A percentile compares a stretch with the other conserved stretches of the same genome.
These are phyloP conservation scores for Phytophthora ramorum DNA, from an alignment of 352 stramenopile species.

Conservation along the genomic window DNA sequence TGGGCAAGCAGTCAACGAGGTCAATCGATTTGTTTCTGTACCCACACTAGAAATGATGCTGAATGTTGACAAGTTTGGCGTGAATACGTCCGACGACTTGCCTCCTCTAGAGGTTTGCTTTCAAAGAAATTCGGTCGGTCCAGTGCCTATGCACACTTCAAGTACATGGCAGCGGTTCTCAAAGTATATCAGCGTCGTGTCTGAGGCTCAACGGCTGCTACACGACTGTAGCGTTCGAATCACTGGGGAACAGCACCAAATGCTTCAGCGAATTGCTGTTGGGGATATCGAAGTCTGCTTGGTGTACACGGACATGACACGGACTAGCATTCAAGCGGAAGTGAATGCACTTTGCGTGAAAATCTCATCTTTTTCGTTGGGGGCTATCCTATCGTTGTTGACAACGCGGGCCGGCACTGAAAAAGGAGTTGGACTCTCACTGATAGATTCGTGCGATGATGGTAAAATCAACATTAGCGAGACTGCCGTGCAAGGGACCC, in stretches of 20 bases:
- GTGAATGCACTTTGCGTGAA: constrained; percentile 54
- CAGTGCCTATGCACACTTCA: constrained; percentile 42
- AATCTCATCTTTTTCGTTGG: constrained; percentile 55
- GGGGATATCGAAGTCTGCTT: constrained; percentile 19
- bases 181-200: constrained; percentile 45
- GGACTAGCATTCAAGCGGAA: constrained; percentile 48
- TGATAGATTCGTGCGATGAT: constrained; percentile 2
- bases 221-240: constrained; percentile 62
- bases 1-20: constrained; percentile 38
- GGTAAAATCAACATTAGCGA: neutral
- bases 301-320: constrained; percentile 37
- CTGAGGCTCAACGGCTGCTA: constrained; percentile 57
- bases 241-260: constrained; percentile 49
- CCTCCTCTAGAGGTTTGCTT: constrained; percentile 52
- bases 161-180: constrained; percentile 65
- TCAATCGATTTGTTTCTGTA: constrained; percentile 53
- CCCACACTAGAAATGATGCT: constrained; percentile 56
- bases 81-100: constrained; percentile 54
- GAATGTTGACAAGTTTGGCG: constrained; percentile 64
- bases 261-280: constrained; percentile 41
- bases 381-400: constrained; percentile 40
- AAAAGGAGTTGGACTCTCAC: constrained; percentile 1
- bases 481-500: neutral
- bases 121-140: constrained; percentile 40
- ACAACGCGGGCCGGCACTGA: neutral